Percentiles rank a stretch among this genome's conserved stretches.
Evolutionary conservation across 179 eudicot genomes (phyloP).

Genomic region (Beta lomatogona): DNA sequence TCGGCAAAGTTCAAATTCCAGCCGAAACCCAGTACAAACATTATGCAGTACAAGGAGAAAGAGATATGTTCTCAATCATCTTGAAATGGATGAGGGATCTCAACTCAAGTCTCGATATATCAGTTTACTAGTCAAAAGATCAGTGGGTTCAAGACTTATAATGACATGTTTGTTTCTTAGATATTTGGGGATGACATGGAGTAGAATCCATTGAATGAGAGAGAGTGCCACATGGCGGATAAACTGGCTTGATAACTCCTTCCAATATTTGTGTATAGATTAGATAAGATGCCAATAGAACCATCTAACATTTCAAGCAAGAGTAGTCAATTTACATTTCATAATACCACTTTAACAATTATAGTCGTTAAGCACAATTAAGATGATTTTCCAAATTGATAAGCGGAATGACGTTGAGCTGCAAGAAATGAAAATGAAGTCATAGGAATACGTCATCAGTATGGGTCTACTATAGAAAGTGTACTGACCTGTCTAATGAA

Average conservation of each 20-base stretch:
- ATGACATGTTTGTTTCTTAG: too few relatives aligned
- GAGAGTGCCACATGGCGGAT: too few relatives aligned
- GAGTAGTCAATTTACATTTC: neutral
- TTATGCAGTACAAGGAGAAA: neutral
- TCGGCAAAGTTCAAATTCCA: neutral
- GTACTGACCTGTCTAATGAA: constrained; percentile 84
- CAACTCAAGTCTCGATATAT: neutral
- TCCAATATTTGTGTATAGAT: neutral
- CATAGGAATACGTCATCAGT: neutral
- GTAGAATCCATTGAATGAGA: too few relatives aligned
- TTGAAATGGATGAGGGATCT: neutral
- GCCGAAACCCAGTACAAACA: neutral
- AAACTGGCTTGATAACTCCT: too few relatives aligned
- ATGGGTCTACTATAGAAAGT: neutral
- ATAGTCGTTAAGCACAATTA: constrained; percentile 2
- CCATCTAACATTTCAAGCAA: neutral
- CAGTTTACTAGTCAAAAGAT: neutral
- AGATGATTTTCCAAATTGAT: neutral
- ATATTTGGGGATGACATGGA: too few relatives aligned
- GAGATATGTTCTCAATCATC: neutral
- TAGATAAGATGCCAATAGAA: neutral
- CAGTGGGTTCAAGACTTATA: too few relatives aligned
- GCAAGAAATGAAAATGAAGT: constrained; percentile 7
- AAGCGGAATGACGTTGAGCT: neutral
- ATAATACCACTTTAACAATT: neutral